phyloP scores from a whole-genome alignment of 2,329 filamentous ascomycete genomes.

The Cladophialophora immunda region DNA sequence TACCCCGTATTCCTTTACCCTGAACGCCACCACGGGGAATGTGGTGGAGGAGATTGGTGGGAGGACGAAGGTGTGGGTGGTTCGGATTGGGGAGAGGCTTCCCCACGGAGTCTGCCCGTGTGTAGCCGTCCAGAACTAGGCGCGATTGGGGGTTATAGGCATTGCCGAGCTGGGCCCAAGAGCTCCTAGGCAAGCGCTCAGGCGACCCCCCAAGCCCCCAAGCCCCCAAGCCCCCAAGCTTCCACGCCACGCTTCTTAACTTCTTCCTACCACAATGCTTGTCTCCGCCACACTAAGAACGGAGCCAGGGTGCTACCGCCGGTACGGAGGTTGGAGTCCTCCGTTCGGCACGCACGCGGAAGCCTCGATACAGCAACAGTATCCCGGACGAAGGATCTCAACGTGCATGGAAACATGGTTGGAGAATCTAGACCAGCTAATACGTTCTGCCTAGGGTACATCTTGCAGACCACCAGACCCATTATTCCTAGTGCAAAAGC shows the following conservation, averaged over 20 bases:
- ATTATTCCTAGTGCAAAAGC: not conserved
- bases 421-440: constrained; percentile 7
- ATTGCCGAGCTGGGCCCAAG: not conserved
- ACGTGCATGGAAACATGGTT: not conserved
- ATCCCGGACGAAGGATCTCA: not conserved
- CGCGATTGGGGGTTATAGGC: not conserved
- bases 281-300: not conserved
- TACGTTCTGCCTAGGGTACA: not conserved
- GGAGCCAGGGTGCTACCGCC: not conserved
- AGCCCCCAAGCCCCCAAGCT: constrained; percentile 10
- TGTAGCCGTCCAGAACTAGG: not conserved
- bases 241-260: constrained; percentile 22
- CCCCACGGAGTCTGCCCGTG: constrained; percentile 19
- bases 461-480: not conserved
- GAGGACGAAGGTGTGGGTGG: not conserved
- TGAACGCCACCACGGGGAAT: not conserved
- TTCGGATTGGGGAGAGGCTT: constrained; percentile 3
- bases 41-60: not conserved
- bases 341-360: not conserved
- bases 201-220: too few species aligned
- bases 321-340: not conserved
- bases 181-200: too few species aligned
- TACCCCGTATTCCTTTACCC: constrained; percentile 14
- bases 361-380: not conserved
- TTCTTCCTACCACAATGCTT: not conserved